phyloP scores from a whole-genome alignment of 148 eudicot genomes.

The Silene conica region DNA sequence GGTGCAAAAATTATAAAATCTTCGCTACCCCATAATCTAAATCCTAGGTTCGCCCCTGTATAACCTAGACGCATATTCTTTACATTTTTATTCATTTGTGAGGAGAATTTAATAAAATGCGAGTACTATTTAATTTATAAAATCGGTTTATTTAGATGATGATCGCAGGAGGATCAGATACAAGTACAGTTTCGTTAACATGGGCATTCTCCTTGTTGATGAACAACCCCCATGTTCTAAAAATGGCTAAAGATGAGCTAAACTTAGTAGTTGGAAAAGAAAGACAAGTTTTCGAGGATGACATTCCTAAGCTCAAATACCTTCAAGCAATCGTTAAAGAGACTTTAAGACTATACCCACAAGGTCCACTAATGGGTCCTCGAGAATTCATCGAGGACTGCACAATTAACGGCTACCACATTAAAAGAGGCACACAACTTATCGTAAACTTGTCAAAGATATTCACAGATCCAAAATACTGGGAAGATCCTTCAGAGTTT shows the following conservation, averaged over 20 bases:
- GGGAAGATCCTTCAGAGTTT: slow-evolving; percentile 14
- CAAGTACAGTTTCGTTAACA: slow-evolving; percentile 6
- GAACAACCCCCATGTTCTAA: slow-evolving; percentile 12
- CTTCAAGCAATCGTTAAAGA: slow-evolving; percentile 26
- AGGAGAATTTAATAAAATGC: too few species aligned
- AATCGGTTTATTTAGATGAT: background rate
- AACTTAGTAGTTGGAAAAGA: background rate
- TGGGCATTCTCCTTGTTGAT: slow-evolving; percentile 21
- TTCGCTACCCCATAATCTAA: too few species aligned
- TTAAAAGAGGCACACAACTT: slow-evolving; percentile 7
- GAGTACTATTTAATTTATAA: too few species aligned
- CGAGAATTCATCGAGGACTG: slow-evolving; percentile 23
- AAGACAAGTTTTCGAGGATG: slow-evolving; percentile 7
- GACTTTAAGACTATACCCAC: slow-evolving; percentile 21
- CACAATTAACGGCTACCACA: slow-evolving; percentile 1
- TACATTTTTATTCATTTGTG: too few species aligned
- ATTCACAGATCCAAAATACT: background rate
- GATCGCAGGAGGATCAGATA: slow-evolving; percentile 17
- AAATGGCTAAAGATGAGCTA: slow-evolving; percentile 19
- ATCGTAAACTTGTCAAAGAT: slow-evolving; percentile 12
- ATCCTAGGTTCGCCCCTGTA: too few species aligned
- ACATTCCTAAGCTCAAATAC: slow-evolving; percentile 14
- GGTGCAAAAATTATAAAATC: too few species aligned
- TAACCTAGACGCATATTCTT: too few species aligned
- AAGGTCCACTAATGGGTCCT: slow-evolving; percentile 4